Base-by-base conservation (phyloP, 352 stramenopile genomes). In the Phytophthora melonis region DNA sequence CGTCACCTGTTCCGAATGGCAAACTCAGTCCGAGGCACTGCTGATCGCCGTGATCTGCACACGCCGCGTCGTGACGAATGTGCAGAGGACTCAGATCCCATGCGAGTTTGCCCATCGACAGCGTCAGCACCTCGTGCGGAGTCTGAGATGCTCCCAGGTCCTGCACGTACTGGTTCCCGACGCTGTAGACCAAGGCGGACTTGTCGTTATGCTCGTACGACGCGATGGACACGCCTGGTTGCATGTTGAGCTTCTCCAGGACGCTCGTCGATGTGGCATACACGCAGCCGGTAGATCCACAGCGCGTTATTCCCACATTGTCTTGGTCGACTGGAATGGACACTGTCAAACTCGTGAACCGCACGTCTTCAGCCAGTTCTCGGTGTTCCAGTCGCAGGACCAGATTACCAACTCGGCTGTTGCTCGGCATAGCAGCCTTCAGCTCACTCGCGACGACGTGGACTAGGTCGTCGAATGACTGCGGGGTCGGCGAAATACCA, bases 61-160 rank as follows among this genome's bases (percentile, higher is more conserved):
- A 89, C 18, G 41, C 45, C 3, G 60, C 62, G 25, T 70, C 43
- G 36, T 81, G 74, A 6, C 61, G 57, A 36, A 74, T 14, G 50
- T 81, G 53, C n/a, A 90, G 50, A 10, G 64, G 61, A 55, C 54
- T 77, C 10, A 75, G 39, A 8, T 67, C 21, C 81, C 81, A 90
- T 27, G 70, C 66, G 4, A 90, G 21, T 39, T 88, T 87, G n/a
- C 72, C 79, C 43, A 87, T 68, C 10, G 83, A 84, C 58, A 86
- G 56, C 11, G 72, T 72, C 49, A 90, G 16, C 19, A 75, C 54
- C 52, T 84, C 74, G 18, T 78, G 74, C 52, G 74, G 69, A 25
- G 41, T 5, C 19, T 70, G 27, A 43, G 65, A 19, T 16, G 45
- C 19, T 4, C 9, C 50, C 16, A 71, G 5, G 30, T 57, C 61